Percentiles rank a stretch among this genome's conserved stretches.
phyloP scores from a whole-genome alignment of 768 basidiomycete species.

The Tricholoma flavovirens region DNA sequence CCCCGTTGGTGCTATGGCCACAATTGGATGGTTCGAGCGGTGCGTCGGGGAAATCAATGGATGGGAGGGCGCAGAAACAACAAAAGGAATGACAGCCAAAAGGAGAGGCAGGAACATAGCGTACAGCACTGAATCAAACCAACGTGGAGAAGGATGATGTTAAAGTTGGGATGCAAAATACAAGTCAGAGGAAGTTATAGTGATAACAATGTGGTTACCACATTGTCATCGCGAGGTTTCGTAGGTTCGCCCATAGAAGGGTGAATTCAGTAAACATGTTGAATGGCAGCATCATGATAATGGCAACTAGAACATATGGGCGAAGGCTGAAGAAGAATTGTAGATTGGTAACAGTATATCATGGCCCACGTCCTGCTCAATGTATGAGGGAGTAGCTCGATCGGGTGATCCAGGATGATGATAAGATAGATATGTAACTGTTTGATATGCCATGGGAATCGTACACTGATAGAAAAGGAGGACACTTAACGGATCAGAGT shows the following conservation, averaged over 20 bases:
- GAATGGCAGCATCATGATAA: too few relatives aligned
- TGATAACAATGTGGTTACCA: not conserved
- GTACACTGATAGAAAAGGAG: too few relatives aligned
- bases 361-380: too few relatives aligned
- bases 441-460: too few relatives aligned
- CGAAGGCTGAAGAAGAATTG: too few relatives aligned
- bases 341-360: too few relatives aligned
- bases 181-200: not conserved
- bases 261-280: too few relatives aligned
- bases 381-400: too few relatives aligned
- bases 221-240: not conserved
- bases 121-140: conserved; percentile 3
- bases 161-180: not conserved
- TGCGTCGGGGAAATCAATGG: conserved; percentile 24
- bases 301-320: too few relatives aligned
- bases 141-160: not conserved
- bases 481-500: too few relatives aligned
- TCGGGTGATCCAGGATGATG: too few relatives aligned
- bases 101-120: conserved; percentile 11
- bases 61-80: conserved; percentile 19
- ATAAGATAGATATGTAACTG: too few relatives aligned
- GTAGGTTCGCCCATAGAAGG: not conserved
- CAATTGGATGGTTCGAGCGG: not conserved
- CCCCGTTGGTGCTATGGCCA: not conserved
- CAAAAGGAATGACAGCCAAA: conserved; percentile 21